Conservation (phyloP, 2,329 filamentous ascomycete species). For the Atkinsonella texensis region DNA sequence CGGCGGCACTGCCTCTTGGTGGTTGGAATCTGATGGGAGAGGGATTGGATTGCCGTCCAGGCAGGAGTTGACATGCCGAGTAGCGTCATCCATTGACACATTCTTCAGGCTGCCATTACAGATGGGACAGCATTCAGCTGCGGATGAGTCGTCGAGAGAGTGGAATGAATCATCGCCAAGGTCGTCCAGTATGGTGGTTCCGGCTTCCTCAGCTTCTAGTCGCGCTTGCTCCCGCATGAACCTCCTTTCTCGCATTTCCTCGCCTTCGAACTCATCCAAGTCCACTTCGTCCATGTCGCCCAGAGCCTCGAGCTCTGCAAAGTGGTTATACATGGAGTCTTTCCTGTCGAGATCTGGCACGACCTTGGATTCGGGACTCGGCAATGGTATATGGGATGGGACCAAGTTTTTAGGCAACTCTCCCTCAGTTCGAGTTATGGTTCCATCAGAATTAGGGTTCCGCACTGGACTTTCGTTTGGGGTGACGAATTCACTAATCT, state of each 20-base stretch:
- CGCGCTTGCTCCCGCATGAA: slow-evolving; percentile 69
- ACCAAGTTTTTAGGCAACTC: not conserved
- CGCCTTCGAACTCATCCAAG: slow-evolving; percentile 40
- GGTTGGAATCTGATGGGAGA: slow-evolving; percentile 28
- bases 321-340: slow-evolving; percentile 20
- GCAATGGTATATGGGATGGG: slow-evolving; percentile 13
- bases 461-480: not conserved
- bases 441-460: not conserved
- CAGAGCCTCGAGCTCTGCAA: slow-evolving; percentile 23
- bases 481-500: too few species aligned
- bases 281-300: slow-evolving; percentile 45
- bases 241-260: slow-evolving; percentile 52
- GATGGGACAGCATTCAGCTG: slow-evolving; percentile 54
- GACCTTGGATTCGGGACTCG: slow-evolving; percentile 11
- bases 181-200: slow-evolving; percentile 25
- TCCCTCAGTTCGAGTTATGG: too few species aligned
- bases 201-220: slow-evolving; percentile 47
- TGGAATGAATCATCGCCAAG: slow-evolving; percentile 20
- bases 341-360: slow-evolving; percentile 10
- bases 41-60: slow-evolving; percentile 69
- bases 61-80: slow-evolving; percentile 83
- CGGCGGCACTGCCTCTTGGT: slow-evolving; percentile 5
- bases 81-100: slow-evolving; percentile 53
- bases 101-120: slow-evolving; percentile 56
- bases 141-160: slow-evolving; percentile 13